phyloP scores from a whole-genome alignment of 352 stramenopile species.

The Phytopythium aichiense region DNA sequence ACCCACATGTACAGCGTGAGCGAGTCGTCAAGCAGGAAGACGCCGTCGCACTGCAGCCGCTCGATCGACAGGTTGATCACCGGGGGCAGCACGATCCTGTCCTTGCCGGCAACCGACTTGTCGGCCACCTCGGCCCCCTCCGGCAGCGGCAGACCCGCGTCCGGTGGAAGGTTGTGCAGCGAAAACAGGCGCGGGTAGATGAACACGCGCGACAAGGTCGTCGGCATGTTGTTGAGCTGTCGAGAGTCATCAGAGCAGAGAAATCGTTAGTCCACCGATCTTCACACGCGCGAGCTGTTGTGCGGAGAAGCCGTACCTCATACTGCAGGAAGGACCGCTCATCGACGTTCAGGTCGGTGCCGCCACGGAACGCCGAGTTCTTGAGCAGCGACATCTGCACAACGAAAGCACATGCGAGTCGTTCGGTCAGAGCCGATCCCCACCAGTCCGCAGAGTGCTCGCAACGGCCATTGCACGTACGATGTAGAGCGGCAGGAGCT shows the following conservation, averaged over 20 bases:
- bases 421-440: neutral
- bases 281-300: too few relatives aligned
- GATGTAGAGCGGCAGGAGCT: constrained; percentile 95
- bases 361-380: constrained; percentile 95
- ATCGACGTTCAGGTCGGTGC: constrained; percentile 95
- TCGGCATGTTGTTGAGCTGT: constrained; percentile 93
- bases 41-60: constrained; percentile 89
- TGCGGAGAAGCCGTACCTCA: constrained; percentile 26
- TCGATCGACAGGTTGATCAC: constrained; percentile 96
- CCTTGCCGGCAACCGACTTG: constrained; percentile 52
- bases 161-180: constrained; percentile 89
- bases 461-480: constrained; percentile 28
- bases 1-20: constrained; percentile 97
- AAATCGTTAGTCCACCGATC: neutral
- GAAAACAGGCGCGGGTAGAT: constrained; percentile 98
- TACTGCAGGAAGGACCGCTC: constrained; percentile 93
- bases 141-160: constrained; percentile 62
- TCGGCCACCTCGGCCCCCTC: constrained; percentile 20
- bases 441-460: neutral
- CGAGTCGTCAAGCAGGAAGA: constrained; percentile 97
- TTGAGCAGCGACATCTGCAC: constrained; percentile 96
- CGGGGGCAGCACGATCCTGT: constrained; percentile 83
- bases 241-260: neutral
- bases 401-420: neutral
- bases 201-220: constrained; percentile 89